phyloP scores from a whole-genome alignment of 352 stramenopile genomes.

The Phytophthora capsici region DNA sequence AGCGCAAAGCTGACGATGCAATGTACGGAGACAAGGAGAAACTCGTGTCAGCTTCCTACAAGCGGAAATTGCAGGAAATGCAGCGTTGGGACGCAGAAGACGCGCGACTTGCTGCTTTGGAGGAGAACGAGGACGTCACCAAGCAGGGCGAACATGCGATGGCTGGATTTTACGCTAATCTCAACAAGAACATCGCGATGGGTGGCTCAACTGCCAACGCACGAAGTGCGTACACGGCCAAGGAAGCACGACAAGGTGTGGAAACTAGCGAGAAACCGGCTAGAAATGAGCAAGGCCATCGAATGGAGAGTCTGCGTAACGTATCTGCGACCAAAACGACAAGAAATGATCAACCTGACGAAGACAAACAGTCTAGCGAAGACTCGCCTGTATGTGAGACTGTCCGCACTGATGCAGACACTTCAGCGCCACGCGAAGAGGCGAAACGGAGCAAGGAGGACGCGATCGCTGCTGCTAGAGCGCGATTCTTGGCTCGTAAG shows the following conservation, averaged over 20 bases:
- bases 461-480: constrained; percentile 74
- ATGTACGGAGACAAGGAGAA: constrained; percentile 90
- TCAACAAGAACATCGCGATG: constrained; percentile 94
- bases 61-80: constrained; percentile 91
- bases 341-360: constrained; percentile 15
- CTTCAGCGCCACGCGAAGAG: constrained; percentile 23
- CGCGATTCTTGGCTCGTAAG: constrained; percentile 89
- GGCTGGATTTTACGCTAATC: constrained; percentile 91
- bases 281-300: constrained; percentile 5
- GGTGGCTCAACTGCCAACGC: constrained; percentile 73
- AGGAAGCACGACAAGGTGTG: constrained; percentile 18
- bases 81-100: constrained; percentile 90
- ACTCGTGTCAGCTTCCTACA: constrained; percentile 92
- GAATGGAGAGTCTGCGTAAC: constrained; percentile 3
- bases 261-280: constrained; percentile 9
- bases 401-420: constrained; percentile 1
- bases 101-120: constrained; percentile 60
- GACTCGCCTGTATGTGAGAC: not conserved
- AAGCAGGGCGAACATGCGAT: constrained; percentile 80
- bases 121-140: constrained; percentile 77
- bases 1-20: constrained; percentile 84
- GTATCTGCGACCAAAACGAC: constrained; percentile 27
- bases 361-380: constrained; percentile 8
- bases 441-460: constrained; percentile 70
- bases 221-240: constrained; percentile 85